A percentile compares a stretch with the other conserved stretches of the same genome.
These are phyloP conservation scores for Solanum chiquidenum DNA, from an alignment of 257 asterid species.

Conservation along the genomic window DNA sequence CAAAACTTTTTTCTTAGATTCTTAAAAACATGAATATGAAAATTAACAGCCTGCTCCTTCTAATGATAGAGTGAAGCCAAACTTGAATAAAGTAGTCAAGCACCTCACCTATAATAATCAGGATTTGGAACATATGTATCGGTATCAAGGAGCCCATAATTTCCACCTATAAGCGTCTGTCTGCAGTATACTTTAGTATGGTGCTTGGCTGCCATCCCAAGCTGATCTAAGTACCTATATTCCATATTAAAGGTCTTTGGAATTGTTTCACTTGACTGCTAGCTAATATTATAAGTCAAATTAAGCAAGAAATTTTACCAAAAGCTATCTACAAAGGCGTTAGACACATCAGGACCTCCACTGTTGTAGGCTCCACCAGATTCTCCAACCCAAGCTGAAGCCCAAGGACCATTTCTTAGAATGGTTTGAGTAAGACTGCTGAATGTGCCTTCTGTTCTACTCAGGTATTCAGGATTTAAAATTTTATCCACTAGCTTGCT, in stretches of 20 bases:
- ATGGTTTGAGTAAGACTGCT: constrained; percentile 41
- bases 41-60: neutral
- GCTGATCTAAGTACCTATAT: constrained; percentile 90
- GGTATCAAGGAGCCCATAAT: constrained; percentile 71
- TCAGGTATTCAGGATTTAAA: constrained; percentile 52
- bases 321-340: constrained; percentile 73
- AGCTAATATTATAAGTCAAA: neutral
- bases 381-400: constrained; percentile 90
- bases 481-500: constrained; percentile 46
- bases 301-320: constrained; percentile 33
- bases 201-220: constrained; percentile 89
- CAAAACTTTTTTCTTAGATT: neutral
- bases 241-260: neutral
- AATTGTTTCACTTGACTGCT: neutral
- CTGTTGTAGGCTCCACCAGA: constrained; percentile 88
- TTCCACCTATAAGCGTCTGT: constrained; percentile 86
- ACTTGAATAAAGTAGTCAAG: neutral
- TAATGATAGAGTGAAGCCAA: neutral
- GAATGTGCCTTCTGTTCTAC: constrained; percentile 34
- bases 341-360: constrained; percentile 61
- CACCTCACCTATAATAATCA: constrained; percentile 76
- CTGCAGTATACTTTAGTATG: constrained; percentile 73
- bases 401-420: constrained; percentile 63
- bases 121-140: constrained; percentile 72
- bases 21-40: neutral